Conservation (phyloP, 1,284 basidiomycete genomes). For the Melampsora allii-populina region DNA sequence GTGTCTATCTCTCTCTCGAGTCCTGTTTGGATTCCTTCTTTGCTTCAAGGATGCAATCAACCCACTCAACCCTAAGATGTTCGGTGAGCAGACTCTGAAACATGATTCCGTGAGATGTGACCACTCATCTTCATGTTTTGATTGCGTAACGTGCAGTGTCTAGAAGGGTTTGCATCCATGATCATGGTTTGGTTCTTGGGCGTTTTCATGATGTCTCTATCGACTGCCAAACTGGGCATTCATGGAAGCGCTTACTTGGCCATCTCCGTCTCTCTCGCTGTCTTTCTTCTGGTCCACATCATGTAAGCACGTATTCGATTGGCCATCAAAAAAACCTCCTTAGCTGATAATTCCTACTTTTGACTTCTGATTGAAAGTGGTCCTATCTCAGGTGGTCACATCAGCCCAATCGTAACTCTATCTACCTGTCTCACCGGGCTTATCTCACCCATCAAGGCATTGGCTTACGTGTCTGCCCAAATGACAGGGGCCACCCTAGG, state of each 20-base stretch:
- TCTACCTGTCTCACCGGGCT: constrained; percentile 19
- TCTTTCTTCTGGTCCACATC: constrained; percentile 4
- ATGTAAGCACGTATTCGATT: background rate
- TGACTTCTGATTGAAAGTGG: background rate
- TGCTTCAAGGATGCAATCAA: no score
- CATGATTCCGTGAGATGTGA: no score
- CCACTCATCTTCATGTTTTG: no score
- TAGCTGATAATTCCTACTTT: background rate
- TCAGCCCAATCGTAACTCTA: constrained; percentile 23
- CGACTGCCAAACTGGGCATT: background rate
- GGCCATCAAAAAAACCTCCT: background rate
- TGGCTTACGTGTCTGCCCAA: constrained; percentile 23
- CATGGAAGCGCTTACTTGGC: constrained; percentile 11
- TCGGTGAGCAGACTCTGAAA: background rate
- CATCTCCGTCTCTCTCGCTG: background rate
- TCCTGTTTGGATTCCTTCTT: no score
- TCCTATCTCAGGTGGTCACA: constrained; percentile 16
- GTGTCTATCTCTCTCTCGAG: no score
- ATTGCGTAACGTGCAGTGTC: background rate
- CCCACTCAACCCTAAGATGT: background rate
- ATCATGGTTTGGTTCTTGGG: constrained; percentile 30
- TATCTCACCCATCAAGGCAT: background rate
- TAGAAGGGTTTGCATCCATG: constrained; percentile 24
- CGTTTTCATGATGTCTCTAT: constrained; percentile 19
- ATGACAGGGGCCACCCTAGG: constrained; percentile 16